These are phyloP conservation scores for Passiflora organensis DNA, from an alignment of 345 rosid genomes.

Conservation along the genomic window DNA sequence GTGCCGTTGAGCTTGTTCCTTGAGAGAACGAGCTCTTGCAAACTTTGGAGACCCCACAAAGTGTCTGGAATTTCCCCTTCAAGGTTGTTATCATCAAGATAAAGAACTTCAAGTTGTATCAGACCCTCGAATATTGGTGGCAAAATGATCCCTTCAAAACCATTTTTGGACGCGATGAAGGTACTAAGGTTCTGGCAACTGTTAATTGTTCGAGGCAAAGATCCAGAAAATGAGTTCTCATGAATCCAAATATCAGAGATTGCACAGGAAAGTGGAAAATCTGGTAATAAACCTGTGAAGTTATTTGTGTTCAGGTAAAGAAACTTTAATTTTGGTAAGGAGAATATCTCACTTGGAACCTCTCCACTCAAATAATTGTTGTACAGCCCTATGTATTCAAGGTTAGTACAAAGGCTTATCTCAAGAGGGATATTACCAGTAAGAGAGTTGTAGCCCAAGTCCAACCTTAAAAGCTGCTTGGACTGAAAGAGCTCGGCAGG, in stretches of 20 bases:
- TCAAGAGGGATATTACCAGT: constrained; percentile 33
- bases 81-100: constrained; percentile 29
- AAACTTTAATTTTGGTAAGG: constrained; percentile 22
- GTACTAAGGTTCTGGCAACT: constrained; percentile 27
- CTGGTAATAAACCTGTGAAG: constrained; percentile 29
- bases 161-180: constrained; percentile 27
- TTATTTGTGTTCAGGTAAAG: constrained; percentile 34
- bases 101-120: constrained; percentile 21
- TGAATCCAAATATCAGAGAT: constrained; percentile 28
- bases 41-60: constrained; percentile 30
- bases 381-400: constrained; percentile 34
- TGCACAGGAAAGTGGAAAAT: constrained; percentile 22
- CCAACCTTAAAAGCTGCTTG: constrained; percentile 18
- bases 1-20: constrained; percentile 35
- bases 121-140: constrained; percentile 24
- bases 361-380: constrained; percentile 31
- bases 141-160: constrained; percentile 22
- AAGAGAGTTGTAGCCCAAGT: constrained; percentile 28
- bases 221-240: constrained; percentile 26
- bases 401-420: constrained; percentile 28
- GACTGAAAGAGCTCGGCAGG: constrained; percentile 31
- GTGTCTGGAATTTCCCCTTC: constrained; percentile 33
- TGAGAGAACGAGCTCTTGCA: constrained; percentile 32
- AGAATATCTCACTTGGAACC: constrained; percentile 27
- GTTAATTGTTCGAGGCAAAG: constrained; percentile 19